A percentile compares a stretch with the other conserved stretches of the same genome.
Conservation (phyloP, 2,329 filamentous ascomycete species). For the Orbilia quercus region DNA sequence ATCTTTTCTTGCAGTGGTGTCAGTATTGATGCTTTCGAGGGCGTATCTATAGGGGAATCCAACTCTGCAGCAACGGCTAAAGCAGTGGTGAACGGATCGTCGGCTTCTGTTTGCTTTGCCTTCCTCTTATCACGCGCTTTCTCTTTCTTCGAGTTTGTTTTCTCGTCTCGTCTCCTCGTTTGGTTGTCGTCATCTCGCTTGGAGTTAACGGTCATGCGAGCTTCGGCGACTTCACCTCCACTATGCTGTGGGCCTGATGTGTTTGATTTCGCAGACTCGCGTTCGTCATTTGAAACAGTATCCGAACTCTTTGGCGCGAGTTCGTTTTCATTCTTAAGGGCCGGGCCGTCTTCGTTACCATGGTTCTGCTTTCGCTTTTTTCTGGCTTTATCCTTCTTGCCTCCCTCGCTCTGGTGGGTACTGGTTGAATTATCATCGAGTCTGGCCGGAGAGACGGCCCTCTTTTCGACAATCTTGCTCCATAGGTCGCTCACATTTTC, state of each 20-base stretch:
- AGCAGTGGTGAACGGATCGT: slow-evolving; percentile 16
- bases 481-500: slow-evolving; percentile 82
- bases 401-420: slow-evolving; percentile 60
- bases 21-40: slow-evolving; percentile 67
- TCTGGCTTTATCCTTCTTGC: slow-evolving; percentile 60
- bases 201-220: slow-evolving; percentile 29
- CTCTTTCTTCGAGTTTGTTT: slow-evolving; percentile 28
- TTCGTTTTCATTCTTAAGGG: slow-evolving; percentile 54
- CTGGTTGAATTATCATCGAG: background rate
- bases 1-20: slow-evolving; percentile 94
- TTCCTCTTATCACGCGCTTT: slow-evolving; percentile 31
- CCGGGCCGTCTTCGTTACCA: slow-evolving; percentile 10
- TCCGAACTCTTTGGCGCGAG: slow-evolving; percentile 14
- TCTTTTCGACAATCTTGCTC: slow-evolving; percentile 80
- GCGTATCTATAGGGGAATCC: slow-evolving; percentile 61
- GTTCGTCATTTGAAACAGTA: slow-evolving; percentile 39
- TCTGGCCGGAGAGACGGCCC: slow-evolving; percentile 62
- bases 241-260: slow-evolving; percentile 27
- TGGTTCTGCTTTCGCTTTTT: slow-evolving; percentile 57
- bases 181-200: slow-evolving; percentile 46
- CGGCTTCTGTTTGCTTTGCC: slow-evolving; percentile 16
- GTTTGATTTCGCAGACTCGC: slow-evolving; percentile 23
- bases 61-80: background rate
- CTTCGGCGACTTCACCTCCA: slow-evolving; percentile 31
- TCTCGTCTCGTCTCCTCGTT: slow-evolving; percentile 47